Percentiles rank a stretch among this genome's conserved stretches.
phyloP scores from a whole-genome alignment of 306 rosid genomes.

The Cercis canadensis region DNA sequence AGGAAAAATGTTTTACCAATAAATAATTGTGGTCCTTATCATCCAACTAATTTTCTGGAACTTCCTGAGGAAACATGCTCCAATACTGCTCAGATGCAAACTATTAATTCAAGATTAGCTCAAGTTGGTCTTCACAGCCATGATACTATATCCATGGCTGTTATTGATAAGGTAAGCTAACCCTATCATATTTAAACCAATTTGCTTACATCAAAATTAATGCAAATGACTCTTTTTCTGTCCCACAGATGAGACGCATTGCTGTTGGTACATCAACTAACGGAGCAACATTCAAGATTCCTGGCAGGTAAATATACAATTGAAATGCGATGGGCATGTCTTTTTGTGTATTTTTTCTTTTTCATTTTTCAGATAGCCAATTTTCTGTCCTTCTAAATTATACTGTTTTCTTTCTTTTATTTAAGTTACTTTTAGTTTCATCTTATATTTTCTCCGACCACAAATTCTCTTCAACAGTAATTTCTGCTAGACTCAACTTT shows the following conservation, averaged over 20 bases:
- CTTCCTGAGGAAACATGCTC: conserved; percentile 48
- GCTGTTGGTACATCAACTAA: conserved; percentile 97
- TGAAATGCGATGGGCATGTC: neutral
- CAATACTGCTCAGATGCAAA: conserved; percentile 36
- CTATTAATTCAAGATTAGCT: conserved; percentile 43
- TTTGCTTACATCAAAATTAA: neutral
- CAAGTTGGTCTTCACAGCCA: conserved; percentile 72
- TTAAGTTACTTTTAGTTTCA: conserved; percentile 4
- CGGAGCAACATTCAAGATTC: conserved; percentile 95
- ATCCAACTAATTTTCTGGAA: conserved; percentile 41
- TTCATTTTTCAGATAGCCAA: conserved; percentile 9
- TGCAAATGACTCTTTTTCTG: conserved; percentile 32
- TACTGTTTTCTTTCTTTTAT: neutral
- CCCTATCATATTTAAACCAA: neutral
- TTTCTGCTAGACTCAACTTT: neutral
- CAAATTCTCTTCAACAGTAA: neutral
- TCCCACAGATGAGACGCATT: conserved; percentile 71
- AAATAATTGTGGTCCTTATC: conserved; percentile 79
- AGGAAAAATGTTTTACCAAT: conserved; percentile 70
- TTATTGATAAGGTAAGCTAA: conserved; percentile 72
- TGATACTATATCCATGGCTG: conserved; percentile 96
- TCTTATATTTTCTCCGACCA: neutral
- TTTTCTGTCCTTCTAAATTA: neutral
- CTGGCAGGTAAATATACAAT: conserved; percentile 73
- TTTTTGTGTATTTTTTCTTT: neutral